Conservation (phyloP, 2,329 filamentous ascomycete genomes). For the Colletotrichum godetiae region DNA sequence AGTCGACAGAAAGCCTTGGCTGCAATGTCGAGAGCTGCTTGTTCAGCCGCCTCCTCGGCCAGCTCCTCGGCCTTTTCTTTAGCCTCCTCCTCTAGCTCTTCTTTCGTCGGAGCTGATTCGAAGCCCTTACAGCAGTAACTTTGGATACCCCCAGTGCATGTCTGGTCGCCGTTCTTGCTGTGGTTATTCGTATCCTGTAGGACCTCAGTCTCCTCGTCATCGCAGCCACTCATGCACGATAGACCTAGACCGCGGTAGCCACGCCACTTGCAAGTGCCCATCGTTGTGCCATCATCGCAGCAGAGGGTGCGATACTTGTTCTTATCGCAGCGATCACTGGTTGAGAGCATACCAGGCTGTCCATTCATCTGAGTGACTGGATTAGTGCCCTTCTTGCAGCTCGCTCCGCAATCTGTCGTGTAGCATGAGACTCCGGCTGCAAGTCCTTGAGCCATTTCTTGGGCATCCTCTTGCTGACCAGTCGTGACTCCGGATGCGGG, state of each 20-base stretch:
- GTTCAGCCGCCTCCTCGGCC: constrained; percentile 41
- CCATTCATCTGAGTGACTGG: constrained; percentile 44
- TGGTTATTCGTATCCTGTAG: constrained; percentile 43
- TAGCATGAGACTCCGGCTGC: constrained; percentile 35
- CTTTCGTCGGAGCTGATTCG: constrained; percentile 39
- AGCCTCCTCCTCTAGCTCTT: constrained; percentile 37
- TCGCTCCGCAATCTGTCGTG: constrained; percentile 40
- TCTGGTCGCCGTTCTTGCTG: constrained; percentile 42
- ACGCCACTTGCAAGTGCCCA: constrained; percentile 43
- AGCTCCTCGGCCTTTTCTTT: constrained; percentile 39
- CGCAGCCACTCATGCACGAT: constrained; percentile 43
- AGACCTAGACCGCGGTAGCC: constrained; percentile 44
- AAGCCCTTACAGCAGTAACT: constrained; percentile 46
- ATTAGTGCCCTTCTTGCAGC: constrained; percentile 41
- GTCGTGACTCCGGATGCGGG: constrained; percentile 11
- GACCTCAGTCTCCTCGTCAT: constrained; percentile 36
- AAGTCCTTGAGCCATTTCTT: constrained; percentile 22
- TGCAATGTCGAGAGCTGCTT: constrained; percentile 45
- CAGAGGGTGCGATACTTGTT: constrained; percentile 42
- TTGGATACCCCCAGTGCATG: constrained; percentile 44
- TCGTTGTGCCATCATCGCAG: constrained; percentile 38
- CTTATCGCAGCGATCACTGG: constrained; percentile 39
- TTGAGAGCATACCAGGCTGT: constrained; percentile 41
- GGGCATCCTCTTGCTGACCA: constrained; percentile 17
- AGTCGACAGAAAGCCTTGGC: constrained; percentile 48